Conservation (phyloP, 192 early-diverging fungal species). For the Mortierella alpina region DNA sequence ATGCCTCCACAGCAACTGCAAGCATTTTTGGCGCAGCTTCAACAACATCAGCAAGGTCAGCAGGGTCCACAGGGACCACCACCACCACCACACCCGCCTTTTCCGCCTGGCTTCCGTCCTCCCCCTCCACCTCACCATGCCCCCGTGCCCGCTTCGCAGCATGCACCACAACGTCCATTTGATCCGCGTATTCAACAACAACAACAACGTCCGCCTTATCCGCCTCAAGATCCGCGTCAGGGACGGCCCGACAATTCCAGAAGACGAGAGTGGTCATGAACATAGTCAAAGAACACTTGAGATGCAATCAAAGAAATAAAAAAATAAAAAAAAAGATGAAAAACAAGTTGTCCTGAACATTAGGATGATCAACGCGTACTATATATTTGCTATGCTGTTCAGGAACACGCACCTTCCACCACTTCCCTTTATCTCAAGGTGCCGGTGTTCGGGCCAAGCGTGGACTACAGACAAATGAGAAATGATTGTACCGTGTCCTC, state of each 20-base stretch:
- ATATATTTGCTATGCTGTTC: too few relatives aligned
- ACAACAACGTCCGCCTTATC: constrained; percentile 3
- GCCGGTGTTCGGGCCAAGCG: too few relatives aligned
- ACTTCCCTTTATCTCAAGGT: too few relatives aligned
- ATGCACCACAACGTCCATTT: constrained; percentile 4
- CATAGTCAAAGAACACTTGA: too few relatives aligned
- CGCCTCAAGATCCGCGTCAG: constrained; percentile 4
- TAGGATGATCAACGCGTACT: too few relatives aligned
- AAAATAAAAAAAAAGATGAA: too few relatives aligned
- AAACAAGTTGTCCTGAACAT: too few relatives aligned
- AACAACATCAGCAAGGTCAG: constrained; percentile 15
- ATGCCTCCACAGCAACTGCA: constrained; percentile 24
- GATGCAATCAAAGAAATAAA: too few relatives aligned
- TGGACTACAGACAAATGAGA: too few relatives aligned
- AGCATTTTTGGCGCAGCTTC: constrained; percentile 24
- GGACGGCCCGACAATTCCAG: constrained; percentile 3
- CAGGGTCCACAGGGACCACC: neutral
- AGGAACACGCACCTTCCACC: too few relatives aligned
- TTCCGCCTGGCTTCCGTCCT: constrained; percentile 6
- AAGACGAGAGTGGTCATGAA: constrained; percentile 17
- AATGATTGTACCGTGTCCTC: too few relatives aligned
- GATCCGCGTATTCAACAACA: constrained; percentile 2
- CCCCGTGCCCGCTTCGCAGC: neutral
- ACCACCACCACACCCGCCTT: constrained; percentile 2
- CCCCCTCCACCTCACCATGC: neutral